Evolutionary conservation across 2,329 filamentous ascomycete genomes (phyloP).

Genomic region (Lanzia echinophila): DNA sequence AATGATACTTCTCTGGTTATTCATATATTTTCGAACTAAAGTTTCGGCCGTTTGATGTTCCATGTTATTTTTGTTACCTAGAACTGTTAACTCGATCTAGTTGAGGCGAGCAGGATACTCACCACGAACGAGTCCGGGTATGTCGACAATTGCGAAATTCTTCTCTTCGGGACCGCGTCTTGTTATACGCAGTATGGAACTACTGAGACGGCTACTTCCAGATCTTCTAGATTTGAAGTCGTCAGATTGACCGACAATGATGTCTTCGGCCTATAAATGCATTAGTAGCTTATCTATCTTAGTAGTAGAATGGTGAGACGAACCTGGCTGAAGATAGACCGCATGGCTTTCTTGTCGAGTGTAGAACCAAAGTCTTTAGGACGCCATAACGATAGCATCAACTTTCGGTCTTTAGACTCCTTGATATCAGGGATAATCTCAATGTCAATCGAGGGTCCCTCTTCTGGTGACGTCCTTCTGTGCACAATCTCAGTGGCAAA

Average conservation of each 20-base stretch:
- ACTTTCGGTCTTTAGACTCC: slow-evolving; percentile 6
- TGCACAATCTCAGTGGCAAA: slow-evolving; percentile 40
- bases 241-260: neutral
- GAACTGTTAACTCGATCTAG: neutral
- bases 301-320: neutral
- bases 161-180: slow-evolving; percentile 16
- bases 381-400: neutral
- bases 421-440: slow-evolving; percentile 1
- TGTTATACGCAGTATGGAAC: slow-evolving; percentile 14
- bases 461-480: slow-evolving; percentile 14
- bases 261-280: neutral
- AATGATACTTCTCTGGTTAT: slow-evolving; percentile 35
- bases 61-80: neutral
- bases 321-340: neutral
- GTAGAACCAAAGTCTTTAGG: neutral
- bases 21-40: slow-evolving; percentile 32
- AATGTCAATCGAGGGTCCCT: slow-evolving; percentile 6
- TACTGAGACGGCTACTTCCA: slow-evolving; percentile 11
- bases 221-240: neutral
- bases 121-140: slow-evolving; percentile 25
- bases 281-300: neutral
- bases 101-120: neutral
- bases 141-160: slow-evolving; percentile 23
- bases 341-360: neutral
- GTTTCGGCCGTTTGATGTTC: slow-evolving; percentile 15